Evolutionary conservation across 2,329 filamentous ascomycete species (phyloP).

Genomic region (Thelonectria blattea): DNA sequence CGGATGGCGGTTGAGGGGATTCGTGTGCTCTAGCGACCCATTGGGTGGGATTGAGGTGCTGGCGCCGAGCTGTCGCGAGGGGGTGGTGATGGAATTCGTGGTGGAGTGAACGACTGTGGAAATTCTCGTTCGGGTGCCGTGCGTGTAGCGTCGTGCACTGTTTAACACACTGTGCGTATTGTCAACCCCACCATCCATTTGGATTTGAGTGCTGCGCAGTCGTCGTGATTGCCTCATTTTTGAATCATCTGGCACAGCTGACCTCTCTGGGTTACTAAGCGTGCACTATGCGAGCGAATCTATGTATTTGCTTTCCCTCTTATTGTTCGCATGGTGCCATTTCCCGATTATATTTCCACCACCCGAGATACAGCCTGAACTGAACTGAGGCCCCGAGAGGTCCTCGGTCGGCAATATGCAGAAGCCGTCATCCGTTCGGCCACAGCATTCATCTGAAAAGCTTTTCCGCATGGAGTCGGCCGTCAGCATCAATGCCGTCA

Average conservation of each 20-base stretch:
- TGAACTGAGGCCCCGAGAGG: too few species aligned
- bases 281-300: too few species aligned
- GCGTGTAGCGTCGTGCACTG: slow-evolving; percentile 31
- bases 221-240: slow-evolving; percentile 17
- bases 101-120: slow-evolving; percentile 36
- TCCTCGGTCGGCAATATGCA: not conserved
- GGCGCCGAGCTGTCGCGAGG: slow-evolving; percentile 33
- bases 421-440: not conserved
- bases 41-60: slow-evolving; percentile 33
- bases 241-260: not conserved
- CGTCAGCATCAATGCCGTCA: not conserved
- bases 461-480: not conserved
- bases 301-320: too few species aligned
- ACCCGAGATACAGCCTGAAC: too few species aligned
- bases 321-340: too few species aligned
- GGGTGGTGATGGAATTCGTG: slow-evolving; percentile 33
- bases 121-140: slow-evolving; percentile 36
- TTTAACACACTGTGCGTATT: slow-evolving; percentile 13
- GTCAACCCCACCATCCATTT: not conserved
- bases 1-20: slow-evolving; percentile 16
- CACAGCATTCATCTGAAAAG: not conserved
- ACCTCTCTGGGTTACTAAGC: too few species aligned
- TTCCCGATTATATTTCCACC: too few species aligned
- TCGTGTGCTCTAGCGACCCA: slow-evolving; percentile 35
- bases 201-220: not conserved